Percentiles rank a stretch among this genome's conserved stretches.
Evolutionary conservation across 2,329 filamentous ascomycete species (phyloP).

Genomic region (Arthrobotrys entomopaga): DNA sequence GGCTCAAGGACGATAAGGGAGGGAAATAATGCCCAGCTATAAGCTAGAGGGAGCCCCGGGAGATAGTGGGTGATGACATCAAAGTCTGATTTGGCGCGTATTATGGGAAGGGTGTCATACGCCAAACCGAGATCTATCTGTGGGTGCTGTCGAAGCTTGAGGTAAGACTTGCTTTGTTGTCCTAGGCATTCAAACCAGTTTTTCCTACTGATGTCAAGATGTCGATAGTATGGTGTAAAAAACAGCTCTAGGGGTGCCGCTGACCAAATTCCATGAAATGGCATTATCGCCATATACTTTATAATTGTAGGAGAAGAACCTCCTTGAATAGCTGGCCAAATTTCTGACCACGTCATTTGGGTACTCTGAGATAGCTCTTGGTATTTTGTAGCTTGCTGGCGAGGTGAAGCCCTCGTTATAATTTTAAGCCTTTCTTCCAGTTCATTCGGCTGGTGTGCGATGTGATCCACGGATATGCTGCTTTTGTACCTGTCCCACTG

Average conservation of each 20-base stretch:
- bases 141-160: not conserved
- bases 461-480: not conserved
- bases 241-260: slow-evolving; percentile 16
- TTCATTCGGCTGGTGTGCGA: too few relatives aligned
- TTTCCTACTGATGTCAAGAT: slow-evolving; percentile 3
- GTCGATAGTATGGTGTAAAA: not conserved
- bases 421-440: not conserved
- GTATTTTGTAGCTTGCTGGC: slow-evolving; percentile 1
- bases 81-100: not conserved
- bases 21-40: not conserved
- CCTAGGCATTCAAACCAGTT: not conserved
- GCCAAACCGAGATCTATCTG: not conserved
- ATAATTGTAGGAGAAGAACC: slow-evolving; percentile 19
- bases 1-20: not conserved
- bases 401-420: slow-evolving; percentile 2
- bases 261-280: slow-evolving; percentile 11
- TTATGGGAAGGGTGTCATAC: not conserved
- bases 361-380: not conserved
- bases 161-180: not conserved
- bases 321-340: not conserved
- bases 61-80: not conserved
- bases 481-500: not conserved
- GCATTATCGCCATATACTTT: slow-evolving; percentile 30
- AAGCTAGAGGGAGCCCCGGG: not conserved
- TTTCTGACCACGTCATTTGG: slow-evolving; percentile 8